phyloP scores from a whole-genome alignment of 2,329 filamentous ascomycete species.

The Penicillium hordei region DNA sequence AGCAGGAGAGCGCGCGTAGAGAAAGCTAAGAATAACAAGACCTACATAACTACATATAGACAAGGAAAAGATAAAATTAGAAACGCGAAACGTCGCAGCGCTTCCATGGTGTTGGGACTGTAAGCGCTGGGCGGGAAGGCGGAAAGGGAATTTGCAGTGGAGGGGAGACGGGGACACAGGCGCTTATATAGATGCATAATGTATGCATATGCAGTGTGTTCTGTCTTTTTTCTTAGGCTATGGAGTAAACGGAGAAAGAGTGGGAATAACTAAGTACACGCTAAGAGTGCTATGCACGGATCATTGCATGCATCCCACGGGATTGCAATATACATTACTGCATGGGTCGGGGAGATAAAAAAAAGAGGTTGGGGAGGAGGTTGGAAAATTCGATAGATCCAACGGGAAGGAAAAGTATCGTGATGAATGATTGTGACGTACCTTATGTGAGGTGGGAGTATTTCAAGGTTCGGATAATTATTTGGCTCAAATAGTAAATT shows the following conservation, averaged over 20 bases:
- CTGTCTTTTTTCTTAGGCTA: constrained; percentile 17
- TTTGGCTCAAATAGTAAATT: too few relatives aligned
- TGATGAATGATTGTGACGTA: constrained; percentile 12
- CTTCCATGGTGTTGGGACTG: constrained; percentile 4
- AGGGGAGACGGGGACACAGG: constrained; percentile 1
- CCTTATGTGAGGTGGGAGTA: constrained; percentile 23
- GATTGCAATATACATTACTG: not conserved
- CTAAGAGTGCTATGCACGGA: constrained; percentile 9
- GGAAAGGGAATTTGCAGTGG: too few relatives aligned
- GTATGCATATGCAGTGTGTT: constrained; percentile 2
- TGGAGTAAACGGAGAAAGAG: not conserved
- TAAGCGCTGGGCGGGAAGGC: constrained; percentile 18
- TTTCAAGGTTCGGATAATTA: constrained; percentile 8
- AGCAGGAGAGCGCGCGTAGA: not conserved
- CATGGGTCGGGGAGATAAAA: not conserved
- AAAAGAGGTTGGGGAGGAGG: constrained; percentile 9
- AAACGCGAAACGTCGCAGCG: not conserved
- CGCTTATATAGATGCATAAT: constrained; percentile 23
- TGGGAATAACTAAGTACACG: not conserved
- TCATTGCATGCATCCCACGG: constrained; percentile 16
- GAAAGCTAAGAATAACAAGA: constrained; percentile 3
- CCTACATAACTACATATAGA: too few relatives aligned
- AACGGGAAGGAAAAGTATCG: not conserved
- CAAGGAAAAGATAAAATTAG: not conserved
- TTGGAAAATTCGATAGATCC: constrained; percentile 15